Percentiles rank a stretch among this genome's conserved stretches.
Conservation (phyloP, 805 yeast species). For the Sungouiella blattae region DNA sequence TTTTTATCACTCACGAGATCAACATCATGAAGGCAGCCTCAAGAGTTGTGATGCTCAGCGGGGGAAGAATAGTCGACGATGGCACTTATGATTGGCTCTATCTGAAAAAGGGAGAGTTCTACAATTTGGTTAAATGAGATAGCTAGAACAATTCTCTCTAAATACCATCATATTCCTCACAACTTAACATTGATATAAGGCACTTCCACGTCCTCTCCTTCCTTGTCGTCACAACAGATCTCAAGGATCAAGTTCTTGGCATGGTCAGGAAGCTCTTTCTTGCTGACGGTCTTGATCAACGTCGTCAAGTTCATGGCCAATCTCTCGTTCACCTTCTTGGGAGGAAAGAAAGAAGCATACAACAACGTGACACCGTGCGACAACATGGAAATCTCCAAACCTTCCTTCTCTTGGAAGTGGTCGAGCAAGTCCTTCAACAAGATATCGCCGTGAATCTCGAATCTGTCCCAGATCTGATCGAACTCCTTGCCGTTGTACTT, state of each 20-base stretch:
- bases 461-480: constrained; percentile 95
- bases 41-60: constrained; percentile 43
- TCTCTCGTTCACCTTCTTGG: constrained; percentile 82
- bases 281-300: constrained; percentile 78
- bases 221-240: constrained; percentile 85
- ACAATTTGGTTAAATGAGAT: constrained; percentile 7
- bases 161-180: too few relatives aligned
- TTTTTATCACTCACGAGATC: constrained; percentile 72
- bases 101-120: constrained; percentile 22
- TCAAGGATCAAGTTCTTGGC: constrained; percentile 80
- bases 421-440: constrained; percentile 72
- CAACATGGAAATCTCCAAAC: constrained; percentile 84
- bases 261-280: constrained; percentile 73
- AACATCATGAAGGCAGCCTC: constrained; percentile 63
- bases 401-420: constrained; percentile 76
- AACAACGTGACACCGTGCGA: constrained; percentile 86
- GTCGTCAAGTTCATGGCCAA: constrained; percentile 63
- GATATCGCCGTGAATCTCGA: constrained; percentile 73
- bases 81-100: constrained; percentile 36
- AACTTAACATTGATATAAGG: constrained; percentile 71
- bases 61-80: constrained; percentile 47
- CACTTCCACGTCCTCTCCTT: constrained; percentile 94
- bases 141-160: too few relatives aligned
- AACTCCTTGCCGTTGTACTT: constrained; percentile 74
- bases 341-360: constrained; percentile 92